Conservation (phyloP, 371 early-diverging fungal species). For the Apophysomyces trapeziformis region DNA sequence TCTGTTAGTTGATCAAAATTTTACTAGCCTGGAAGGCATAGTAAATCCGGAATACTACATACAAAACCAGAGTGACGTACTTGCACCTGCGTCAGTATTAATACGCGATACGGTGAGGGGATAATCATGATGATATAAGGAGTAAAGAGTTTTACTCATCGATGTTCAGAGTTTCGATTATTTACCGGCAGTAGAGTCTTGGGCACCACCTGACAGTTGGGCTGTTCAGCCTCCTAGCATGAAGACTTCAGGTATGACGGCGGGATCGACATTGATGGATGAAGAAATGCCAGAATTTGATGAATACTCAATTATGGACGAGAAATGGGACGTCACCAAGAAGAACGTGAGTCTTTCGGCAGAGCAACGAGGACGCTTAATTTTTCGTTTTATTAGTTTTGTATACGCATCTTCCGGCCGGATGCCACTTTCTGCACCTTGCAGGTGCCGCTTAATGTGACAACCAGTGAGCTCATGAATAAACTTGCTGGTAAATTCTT, state of each 20-base stretch:
- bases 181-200: conserved; percentile 43
- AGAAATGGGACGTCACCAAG: conserved; percentile 33
- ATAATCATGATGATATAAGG: not conserved
- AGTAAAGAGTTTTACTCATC: not conserved
- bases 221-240: conserved; percentile 55
- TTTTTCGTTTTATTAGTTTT: conserved; percentile 32
- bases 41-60: conserved; percentile 39
- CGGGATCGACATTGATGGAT: conserved; percentile 18
- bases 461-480: conserved; percentile 73
- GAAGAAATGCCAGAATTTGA: conserved; percentile 45
- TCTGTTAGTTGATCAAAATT: conserved; percentile 43
- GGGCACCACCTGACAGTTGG: conserved; percentile 77
- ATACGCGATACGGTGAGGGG: not conserved
- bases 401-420: conserved; percentile 67
- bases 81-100: not conserved
- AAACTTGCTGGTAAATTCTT: conserved; percentile 79
- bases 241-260: not conserved
- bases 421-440: conserved; percentile 83
- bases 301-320: conserved; percentile 38
- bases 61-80: conserved; percentile 10
- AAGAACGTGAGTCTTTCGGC: conserved; percentile 31
- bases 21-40: conserved; percentile 55
- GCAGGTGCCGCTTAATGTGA: conserved; percentile 65
- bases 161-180: conserved; percentile 1
- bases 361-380: not conserved